These are phyloP conservation scores for Coffea humblotiana DNA, from an alignment of 305 asterid species.

Conservation along the genomic window DNA sequence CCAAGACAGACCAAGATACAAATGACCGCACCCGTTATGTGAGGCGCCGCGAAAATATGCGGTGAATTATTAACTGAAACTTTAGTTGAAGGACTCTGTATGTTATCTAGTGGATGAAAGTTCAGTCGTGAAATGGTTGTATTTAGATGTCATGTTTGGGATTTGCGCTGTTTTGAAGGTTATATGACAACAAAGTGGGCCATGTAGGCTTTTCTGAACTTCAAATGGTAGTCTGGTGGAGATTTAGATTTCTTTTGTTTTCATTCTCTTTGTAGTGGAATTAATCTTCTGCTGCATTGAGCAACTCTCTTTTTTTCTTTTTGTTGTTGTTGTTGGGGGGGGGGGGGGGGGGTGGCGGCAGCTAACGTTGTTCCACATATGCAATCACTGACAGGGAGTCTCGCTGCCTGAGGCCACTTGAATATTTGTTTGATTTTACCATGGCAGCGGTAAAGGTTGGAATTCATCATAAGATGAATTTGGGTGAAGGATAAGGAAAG, in stretches of 20 bases:
- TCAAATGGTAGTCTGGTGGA: background rate
- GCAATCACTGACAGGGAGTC: background rate
- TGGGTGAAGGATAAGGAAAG: background rate
- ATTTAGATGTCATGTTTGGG: background rate
- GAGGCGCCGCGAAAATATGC: slow-evolving; percentile 69
- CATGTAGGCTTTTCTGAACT: background rate
- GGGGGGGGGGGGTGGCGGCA: too few species aligned
- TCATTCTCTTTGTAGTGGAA: background rate
- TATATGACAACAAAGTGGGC: background rate
- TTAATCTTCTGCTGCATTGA: background rate
- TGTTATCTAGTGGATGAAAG: background rate
- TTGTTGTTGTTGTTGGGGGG: too few species aligned
- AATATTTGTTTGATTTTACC: background rate
- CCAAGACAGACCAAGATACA: slow-evolving; percentile 80
- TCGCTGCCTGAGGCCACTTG: background rate
- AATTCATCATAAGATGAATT: background rate
- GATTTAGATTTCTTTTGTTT: background rate
- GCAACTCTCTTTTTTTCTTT: too few species aligned
- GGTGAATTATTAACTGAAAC: slow-evolving; percentile 25
- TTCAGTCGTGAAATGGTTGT: slow-evolving; percentile 8
- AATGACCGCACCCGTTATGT: slow-evolving; percentile 77
- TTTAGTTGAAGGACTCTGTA: background rate
- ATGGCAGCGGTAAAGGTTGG: background rate
- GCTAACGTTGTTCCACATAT: too few species aligned
- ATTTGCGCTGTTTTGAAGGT: background rate